Percentiles rank a stretch among this genome's conserved stretches.
phyloP scores from a whole-genome alignment of 352 stramenopile species.

The Globisporangium nodosum region DNA sequence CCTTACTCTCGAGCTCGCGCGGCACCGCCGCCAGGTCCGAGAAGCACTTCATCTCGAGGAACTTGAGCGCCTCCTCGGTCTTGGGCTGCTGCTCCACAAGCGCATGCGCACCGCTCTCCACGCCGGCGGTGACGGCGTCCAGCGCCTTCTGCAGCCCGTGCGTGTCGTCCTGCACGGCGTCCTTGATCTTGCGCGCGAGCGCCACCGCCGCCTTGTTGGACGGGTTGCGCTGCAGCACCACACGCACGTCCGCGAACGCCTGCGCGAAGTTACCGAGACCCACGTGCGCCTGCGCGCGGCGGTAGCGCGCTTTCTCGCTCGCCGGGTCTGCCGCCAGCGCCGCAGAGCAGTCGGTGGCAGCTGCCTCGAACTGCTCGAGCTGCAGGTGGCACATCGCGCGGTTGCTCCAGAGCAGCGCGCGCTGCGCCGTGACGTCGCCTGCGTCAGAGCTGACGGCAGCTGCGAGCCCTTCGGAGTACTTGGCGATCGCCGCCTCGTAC shows the following conservation, averaged over 20 bases:
- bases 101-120: constrained; percentile 10
- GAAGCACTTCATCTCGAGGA: constrained; percentile 73
- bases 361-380: constrained; percentile 48
- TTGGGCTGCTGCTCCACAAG: constrained; percentile 32
- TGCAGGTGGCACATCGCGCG: constrained; percentile 68
- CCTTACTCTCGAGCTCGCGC: constrained; percentile 46
- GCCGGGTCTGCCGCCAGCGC: constrained; percentile 39
- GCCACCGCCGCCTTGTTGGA: constrained; percentile 68
- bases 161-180: constrained; percentile 61
- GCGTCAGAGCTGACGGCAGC: not conserved
- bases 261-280: constrained; percentile 58
- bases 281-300: constrained; percentile 66
- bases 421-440: constrained; percentile 28
- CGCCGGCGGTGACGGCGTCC: constrained; percentile 35
- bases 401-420: constrained; percentile 71
- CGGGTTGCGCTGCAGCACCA: constrained; percentile 65
- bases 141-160: constrained; percentile 79
- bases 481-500: constrained; percentile 44
- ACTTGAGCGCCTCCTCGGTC: constrained; percentile 59
- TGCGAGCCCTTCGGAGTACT: constrained; percentile 59
- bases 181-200: constrained; percentile 72
- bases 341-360: constrained; percentile 45
- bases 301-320: constrained; percentile 79
- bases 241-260: constrained; percentile 63
- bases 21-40: constrained; percentile 47